Base-by-base conservation (phyloP, 177 flowering plant species). In the Telopea speciosissima region DNA sequence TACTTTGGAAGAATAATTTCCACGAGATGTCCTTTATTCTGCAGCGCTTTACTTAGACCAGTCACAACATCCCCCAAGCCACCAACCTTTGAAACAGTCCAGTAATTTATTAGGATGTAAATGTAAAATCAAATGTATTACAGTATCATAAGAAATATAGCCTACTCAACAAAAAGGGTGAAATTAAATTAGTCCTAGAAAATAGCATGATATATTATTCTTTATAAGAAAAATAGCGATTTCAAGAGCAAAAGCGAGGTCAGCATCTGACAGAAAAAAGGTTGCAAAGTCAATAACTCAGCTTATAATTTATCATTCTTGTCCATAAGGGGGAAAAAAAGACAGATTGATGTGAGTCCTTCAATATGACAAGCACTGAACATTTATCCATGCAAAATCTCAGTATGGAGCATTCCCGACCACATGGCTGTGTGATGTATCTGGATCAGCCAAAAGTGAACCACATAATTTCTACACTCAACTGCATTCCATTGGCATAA, bases 11-110 rank as follows among this genome's bases (percentile, higher is more conserved):
- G 83, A 81, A 95, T 63, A 70, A 95, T 77, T 80, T 95, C 99
- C 78, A 95, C 92, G 64, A 95, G 90, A 80, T 95, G 97, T 68
- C 97, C 97, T 84, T 77, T 92, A 85, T 82, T 89, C 78, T 95
- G 99, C 63, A 95, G 76, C 62, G 99, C 93, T 85, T 91, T 95
- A 73, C 99, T 76, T 64, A 95, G 96, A 76, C 97, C 99, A 72
- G 96, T 73, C 78, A 95, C 91, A 69, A 95, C 99, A 79, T 95
- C 99, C 12, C 97, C 99, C 80, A 95, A 80, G 33, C 99, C 99
- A 67, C 99, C 99, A 82, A 95, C 99, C 98, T 94, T 60, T 36
- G 71, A 67, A 74, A 24, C n/a, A 71, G 66, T 24, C 44, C 33
- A 69, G 17, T 17, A 66, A 49, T 66, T 1, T 25, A 62, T 72